phyloP scores from a whole-genome alignment of 768 basidiomycete genomes.

The Suillus plorans region DNA sequence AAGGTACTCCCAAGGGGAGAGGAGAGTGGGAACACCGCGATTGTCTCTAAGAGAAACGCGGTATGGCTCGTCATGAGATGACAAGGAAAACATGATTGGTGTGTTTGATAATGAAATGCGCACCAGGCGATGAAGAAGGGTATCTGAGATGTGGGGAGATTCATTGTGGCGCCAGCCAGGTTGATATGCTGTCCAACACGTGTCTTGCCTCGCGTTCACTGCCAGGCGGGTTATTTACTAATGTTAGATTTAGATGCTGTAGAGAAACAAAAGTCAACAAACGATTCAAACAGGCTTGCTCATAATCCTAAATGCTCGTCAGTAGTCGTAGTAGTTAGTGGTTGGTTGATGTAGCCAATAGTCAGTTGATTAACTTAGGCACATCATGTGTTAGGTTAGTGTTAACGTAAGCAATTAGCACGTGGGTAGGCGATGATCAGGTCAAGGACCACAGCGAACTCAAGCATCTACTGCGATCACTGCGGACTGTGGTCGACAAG shows the following conservation, averaged over 20 bases:
- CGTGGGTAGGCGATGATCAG: conserved; percentile 18
- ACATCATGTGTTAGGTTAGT: background rate
- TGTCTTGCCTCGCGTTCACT: conserved; percentile 27
- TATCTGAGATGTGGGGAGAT: conserved; percentile 19
- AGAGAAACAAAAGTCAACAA: conserved; percentile 10
- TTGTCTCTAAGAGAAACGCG: conserved; percentile 28
- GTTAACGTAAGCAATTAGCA: conserved; percentile 25
- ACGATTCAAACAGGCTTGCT: background rate
- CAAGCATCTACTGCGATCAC: background rate
- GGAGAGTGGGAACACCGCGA: conserved; percentile 32
- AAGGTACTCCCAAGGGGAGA: conserved; percentile 41
- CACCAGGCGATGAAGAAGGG: conserved; percentile 21
- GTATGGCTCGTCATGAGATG: conserved; percentile 31
- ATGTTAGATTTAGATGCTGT: conserved; percentile 21
- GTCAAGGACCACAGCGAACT: background rate
- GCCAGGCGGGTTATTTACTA: conserved; percentile 27
- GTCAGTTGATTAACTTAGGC: background rate
- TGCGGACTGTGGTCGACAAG: conserved; percentile 12
- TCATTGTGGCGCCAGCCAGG: conserved; percentile 10
- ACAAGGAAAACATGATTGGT: conserved; percentile 31
- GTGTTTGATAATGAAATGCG: conserved; percentile 15
- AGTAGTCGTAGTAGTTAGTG: background rate
- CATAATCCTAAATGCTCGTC: background rate
- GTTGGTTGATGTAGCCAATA: background rate
- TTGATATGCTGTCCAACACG: conserved; percentile 32